Base-by-base conservation (phyloP, 345 rosid genomes). In the Populus alba region DNA sequence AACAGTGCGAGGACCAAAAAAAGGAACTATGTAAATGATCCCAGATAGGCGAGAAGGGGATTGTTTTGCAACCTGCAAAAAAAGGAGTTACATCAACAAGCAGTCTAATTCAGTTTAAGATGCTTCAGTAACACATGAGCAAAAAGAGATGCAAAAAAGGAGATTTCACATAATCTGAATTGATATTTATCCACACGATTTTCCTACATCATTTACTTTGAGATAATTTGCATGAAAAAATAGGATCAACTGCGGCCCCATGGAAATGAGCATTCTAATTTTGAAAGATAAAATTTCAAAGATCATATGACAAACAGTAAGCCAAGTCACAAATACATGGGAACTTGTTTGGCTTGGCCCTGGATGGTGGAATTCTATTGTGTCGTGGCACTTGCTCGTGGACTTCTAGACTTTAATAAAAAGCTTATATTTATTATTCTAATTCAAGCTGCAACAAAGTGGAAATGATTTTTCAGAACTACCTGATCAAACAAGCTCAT, bases 401-500 rank as follows among this genome's bases (percentile, higher is more conserved):
- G 25, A 59, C 29, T 59, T 59, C 4, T 23, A 59, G 23, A 53
- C 23, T 53, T 17, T 8, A 3, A 18, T 53, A 53, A 23, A 53
- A 18, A 18, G 13, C 27, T 57, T 59, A n/a, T 23, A 59, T n/a
- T 59, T 59, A 59, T 57, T 29, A 57, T 59, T 59, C 1, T 59
- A 59, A 59, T n/a, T 59, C 27, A n/a, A 59, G 29, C 1, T 22
- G 13, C 22, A 59, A 8, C 11, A 59, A 59, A 59, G 63, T 59
- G 63, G 15, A 59, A n/a, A 35, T 11, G 53, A 25, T 47, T 35
- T 43, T 23, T 63, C 25, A 16, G 38, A 18, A 63, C 23, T 68
- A 22, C 71, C 15, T 35, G 45, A 68, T 68, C 71, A 43, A n/a
- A 39, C 18, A 70, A 76, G 77, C 77, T 73, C 51, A 57, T 72